Conservation (phyloP, 75 land plant species). For the Picea sitchensis region DNA sequence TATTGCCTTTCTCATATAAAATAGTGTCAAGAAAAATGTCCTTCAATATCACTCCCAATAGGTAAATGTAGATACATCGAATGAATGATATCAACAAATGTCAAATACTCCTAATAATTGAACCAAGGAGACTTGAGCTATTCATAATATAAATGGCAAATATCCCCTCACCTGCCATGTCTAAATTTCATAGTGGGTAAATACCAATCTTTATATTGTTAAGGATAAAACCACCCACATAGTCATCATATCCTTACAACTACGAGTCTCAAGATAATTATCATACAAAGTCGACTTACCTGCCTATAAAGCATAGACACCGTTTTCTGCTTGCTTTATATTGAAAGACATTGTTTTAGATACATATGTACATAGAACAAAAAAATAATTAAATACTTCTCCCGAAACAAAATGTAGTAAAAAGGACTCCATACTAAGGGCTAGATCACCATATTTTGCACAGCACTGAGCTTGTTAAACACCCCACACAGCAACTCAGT, state of each 20-base stretch:
- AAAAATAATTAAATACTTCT: slow-evolving; percentile 9
- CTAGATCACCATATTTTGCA: slow-evolving; percentile 10
- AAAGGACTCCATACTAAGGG: neutral
- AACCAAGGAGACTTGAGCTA: neutral
- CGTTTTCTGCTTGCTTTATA: neutral
- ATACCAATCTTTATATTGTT: slow-evolving; percentile 1
- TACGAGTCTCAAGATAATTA: slow-evolving; percentile 4
- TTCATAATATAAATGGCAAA: slow-evolving; percentile 3
- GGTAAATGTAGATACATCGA: neutral
- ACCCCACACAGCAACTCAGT: neutral
- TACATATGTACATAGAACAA: slow-evolving; percentile 11
- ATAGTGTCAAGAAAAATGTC: neutral
- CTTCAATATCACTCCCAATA: slow-evolving; percentile 2
- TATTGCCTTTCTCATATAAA: neutral
- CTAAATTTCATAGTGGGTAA: slow-evolving; percentile 1
- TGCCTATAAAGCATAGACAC: slow-evolving; percentile 1
- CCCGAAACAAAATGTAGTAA: neutral
- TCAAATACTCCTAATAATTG: neutral
- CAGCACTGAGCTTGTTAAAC: neutral
- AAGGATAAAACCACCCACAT: neutral
- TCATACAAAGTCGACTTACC: slow-evolving; percentile 8
- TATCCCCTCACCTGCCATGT: neutral
- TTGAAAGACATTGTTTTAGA: neutral
- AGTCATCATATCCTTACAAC: neutral
- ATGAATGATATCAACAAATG: slow-evolving; percentile 1